These are phyloP conservation scores for Nephelium lappaceum DNA, from an alignment of 345 rosid species.

Conservation along the genomic window DNA sequence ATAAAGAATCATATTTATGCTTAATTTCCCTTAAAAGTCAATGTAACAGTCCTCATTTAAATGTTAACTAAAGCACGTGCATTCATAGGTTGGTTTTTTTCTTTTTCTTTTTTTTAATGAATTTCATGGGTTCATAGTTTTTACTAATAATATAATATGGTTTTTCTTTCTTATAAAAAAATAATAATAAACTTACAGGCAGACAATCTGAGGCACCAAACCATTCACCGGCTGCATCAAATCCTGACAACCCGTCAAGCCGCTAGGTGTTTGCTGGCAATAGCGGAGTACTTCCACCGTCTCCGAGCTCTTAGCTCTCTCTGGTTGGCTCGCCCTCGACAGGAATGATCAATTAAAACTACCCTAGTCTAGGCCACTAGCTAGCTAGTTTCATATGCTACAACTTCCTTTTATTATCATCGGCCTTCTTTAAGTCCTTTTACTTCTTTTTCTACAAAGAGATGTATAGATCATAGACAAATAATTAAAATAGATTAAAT, in stretches of 20 bases:
- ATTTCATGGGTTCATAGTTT: background rate
- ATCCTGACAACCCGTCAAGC: constrained; percentile 81
- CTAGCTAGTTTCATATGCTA: constrained; percentile 23
- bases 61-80: background rate
- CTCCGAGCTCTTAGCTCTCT: constrained; percentile 95
- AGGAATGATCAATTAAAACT: constrained; percentile 57
- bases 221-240: constrained; percentile 71
- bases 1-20: background rate
- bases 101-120: too few species aligned
- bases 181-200: constrained; percentile 81
- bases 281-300: constrained; percentile 89
- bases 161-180: background rate
- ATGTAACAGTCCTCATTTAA: background rate
- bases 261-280: constrained; percentile 79
- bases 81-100: too few species aligned
- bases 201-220: constrained; percentile 90
- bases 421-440: constrained; percentile 19
- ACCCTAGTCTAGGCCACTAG: constrained; percentile 25
- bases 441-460: constrained; percentile 21
- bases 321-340: constrained; percentile 90
- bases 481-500: constrained; percentile 20
- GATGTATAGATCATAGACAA: constrained; percentile 38
- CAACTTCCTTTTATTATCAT: background rate
- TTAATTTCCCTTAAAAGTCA: constrained; percentile 19
- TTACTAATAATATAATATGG: background rate